These are phyloP conservation scores for Eimeria maxima DNA, from an alignment of 169 alveolate genomes.

Conservation along the genomic window DNA sequence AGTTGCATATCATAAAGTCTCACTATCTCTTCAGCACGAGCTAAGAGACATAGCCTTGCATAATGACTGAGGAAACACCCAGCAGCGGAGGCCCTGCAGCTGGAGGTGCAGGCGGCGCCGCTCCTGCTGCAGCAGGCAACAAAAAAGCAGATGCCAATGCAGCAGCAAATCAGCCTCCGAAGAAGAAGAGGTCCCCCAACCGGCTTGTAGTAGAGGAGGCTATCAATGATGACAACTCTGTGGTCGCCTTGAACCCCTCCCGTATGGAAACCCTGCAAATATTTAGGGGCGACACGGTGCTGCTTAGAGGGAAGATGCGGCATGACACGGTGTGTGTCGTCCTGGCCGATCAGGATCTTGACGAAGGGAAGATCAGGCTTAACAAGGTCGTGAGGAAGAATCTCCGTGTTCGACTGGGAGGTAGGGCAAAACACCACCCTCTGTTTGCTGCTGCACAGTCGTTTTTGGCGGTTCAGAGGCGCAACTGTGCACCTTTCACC, in stretches of 20 bases:
- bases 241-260: constrained; percentile 97
- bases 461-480: background rate
- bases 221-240: constrained; percentile 99
- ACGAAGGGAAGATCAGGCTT: constrained; percentile 98
- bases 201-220: constrained; percentile 96
- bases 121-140: constrained; percentile 21
- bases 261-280: constrained; percentile 97
- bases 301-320: constrained; percentile 99
- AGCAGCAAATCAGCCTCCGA: constrained; percentile 50
- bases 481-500: background rate
- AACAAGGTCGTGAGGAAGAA: constrained; percentile 98
- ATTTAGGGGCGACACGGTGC: constrained; percentile 99
- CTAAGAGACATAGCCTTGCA: constrained; percentile 13
- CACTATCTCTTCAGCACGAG: background rate
- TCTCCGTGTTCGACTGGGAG: constrained; percentile 98
- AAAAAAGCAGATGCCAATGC: constrained; percentile 37
- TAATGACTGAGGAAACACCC: constrained; percentile 56
- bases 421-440: constrained; percentile 66
- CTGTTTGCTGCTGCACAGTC: background rate
- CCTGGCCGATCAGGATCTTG: constrained; percentile 97
- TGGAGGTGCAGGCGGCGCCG: constrained; percentile 52
- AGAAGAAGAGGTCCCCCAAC: constrained; percentile 86
- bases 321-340: constrained; percentile 99
- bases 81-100: constrained; percentile 67
- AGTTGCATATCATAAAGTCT: background rate